Percentiles rank a stretch among this genome's conserved stretches.
Conservation (phyloP, 495 filamentous ascomycete genomes). For the Penicillium simplicissimum region DNA sequence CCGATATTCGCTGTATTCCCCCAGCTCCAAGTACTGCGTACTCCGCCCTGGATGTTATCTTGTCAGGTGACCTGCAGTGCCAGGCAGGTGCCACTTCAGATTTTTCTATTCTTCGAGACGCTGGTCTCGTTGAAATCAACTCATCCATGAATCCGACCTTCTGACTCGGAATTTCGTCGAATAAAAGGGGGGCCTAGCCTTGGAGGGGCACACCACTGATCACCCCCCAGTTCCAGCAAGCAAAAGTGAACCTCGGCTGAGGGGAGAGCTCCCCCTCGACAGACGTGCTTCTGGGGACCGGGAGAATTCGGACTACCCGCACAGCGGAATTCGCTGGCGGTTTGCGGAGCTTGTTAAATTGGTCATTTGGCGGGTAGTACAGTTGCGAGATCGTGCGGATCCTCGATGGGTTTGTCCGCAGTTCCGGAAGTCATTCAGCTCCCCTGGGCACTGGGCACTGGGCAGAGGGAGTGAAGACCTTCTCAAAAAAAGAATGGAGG, state of each 20-base stretch:
- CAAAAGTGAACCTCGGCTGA: constrained; percentile 36
- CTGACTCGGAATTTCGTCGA: background rate
- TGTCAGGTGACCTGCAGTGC: constrained; percentile 13
- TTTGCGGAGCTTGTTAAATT: background rate
- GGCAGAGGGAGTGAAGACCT: too few relatives aligned
- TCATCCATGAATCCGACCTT: background rate
- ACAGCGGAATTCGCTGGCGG: constrained; percentile 18
- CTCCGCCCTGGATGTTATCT: constrained; percentile 13
- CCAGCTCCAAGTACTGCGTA: background rate
- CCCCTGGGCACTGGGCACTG: constrained; percentile 1
- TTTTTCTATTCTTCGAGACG: too few relatives aligned
- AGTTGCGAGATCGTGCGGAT: background rate
- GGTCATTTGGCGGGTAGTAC: background rate
- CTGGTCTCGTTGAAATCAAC: background rate
- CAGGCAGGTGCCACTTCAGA: background rate
- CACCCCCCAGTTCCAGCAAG: background rate
- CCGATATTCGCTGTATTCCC: background rate
- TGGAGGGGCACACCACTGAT: background rate
- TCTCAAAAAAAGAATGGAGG: background rate
- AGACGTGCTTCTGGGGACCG: too few relatives aligned
- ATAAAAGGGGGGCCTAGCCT: background rate
- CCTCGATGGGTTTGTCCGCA: background rate
- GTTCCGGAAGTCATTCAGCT: constrained; percentile 19
- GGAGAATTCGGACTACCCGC: background rate
- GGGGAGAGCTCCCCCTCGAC: constrained; percentile 12